Evolutionary conservation across 495 filamentous ascomycete genomes (phyloP).

Genomic region (Tetracladium setigerum): DNA sequence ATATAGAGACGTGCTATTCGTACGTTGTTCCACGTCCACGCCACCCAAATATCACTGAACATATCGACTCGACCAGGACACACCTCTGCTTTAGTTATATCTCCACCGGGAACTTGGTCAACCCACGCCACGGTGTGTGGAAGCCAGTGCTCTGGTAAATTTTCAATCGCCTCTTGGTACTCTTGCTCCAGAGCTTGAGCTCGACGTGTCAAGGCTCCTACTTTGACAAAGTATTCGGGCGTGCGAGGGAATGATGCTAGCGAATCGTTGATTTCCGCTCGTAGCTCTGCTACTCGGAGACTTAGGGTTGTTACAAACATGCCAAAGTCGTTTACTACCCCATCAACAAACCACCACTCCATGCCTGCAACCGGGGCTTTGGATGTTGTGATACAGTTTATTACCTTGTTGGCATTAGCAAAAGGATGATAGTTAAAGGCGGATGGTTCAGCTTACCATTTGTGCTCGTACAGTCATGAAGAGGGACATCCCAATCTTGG

Average conservation of each 20-base stretch:
- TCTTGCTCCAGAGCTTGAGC: slow-evolving; percentile 36
- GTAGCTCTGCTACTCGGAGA: slow-evolving; percentile 37
- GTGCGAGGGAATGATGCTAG: slow-evolving; percentile 29
- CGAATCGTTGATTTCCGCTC: slow-evolving; percentile 33
- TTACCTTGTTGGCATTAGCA: slow-evolving; percentile 15
- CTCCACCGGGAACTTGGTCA: slow-evolving; percentile 26
- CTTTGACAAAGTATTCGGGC: slow-evolving; percentile 29
- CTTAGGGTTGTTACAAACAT: slow-evolving; percentile 33
- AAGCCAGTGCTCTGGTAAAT: slow-evolving; percentile 31
- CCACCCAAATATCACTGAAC: slow-evolving; percentile 43
- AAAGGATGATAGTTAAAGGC: not conserved
- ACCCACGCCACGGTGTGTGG: slow-evolving; percentile 38
- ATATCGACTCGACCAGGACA: slow-evolving; percentile 44
- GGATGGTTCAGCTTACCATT: slow-evolving; percentile 30
- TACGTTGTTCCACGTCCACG: slow-evolving; percentile 38
- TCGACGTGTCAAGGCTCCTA: slow-evolving; percentile 33
- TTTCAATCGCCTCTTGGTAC: slow-evolving; percentile 33
- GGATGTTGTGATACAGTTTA: slow-evolving; percentile 37
- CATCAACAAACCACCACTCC: slow-evolving; percentile 44
- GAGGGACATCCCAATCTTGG: slow-evolving; percentile 35
- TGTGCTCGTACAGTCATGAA: slow-evolving; percentile 45
- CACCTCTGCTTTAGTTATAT: slow-evolving; percentile 34
- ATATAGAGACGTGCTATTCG: slow-evolving; percentile 38
- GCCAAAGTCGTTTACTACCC: slow-evolving; percentile 31
- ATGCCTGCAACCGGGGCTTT: slow-evolving; percentile 36